These are phyloP conservation scores for Stylosanthes scabra DNA, from an alignment of 331 rosid species.

Conservation along the genomic window DNA sequence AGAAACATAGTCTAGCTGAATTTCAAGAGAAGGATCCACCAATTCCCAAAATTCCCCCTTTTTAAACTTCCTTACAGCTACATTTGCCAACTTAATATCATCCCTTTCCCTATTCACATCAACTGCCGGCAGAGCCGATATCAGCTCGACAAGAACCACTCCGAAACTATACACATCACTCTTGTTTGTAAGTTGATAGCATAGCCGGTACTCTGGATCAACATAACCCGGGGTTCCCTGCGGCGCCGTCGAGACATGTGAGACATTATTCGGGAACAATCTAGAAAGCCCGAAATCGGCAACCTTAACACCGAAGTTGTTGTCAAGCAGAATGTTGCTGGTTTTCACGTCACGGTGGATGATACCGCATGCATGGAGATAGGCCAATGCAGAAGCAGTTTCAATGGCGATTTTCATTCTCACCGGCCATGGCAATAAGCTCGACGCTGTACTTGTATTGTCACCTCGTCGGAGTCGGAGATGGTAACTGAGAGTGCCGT, in stretches of 20 bases:
- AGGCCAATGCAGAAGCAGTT: conserved; percentile 37
- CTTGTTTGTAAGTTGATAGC: conserved; percentile 41
- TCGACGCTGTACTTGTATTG: background rate
- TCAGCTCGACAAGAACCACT: conserved; percentile 39
- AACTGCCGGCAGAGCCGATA: conserved; percentile 38
- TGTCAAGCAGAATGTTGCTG: conserved; percentile 71
- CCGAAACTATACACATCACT: conserved; percentile 47
- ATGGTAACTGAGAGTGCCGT: conserved; percentile 34
- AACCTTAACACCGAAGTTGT: conserved; percentile 60
- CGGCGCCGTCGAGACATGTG: conserved; percentile 54
- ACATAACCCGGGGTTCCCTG: conserved; percentile 45
- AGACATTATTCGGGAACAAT: conserved; percentile 59
- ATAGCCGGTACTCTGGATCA: conserved; percentile 39
- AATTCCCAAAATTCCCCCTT: conserved; percentile 17
- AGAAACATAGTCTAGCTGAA: conserved; percentile 19
- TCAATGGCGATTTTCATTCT: conserved; percentile 46
- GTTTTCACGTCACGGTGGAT: conserved; percentile 58
- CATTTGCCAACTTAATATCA: conserved; percentile 41
- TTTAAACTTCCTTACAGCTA: conserved; percentile 38
- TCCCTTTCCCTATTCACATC: conserved; percentile 29
- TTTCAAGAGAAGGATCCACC: conserved; percentile 41
- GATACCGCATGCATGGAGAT: conserved; percentile 43
- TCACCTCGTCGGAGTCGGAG: conserved; percentile 30
- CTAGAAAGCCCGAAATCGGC: conserved; percentile 86
- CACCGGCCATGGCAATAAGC: conserved; percentile 31